These are phyloP conservation scores for Phialemonium atrogriseum DNA, from an alignment of 2,329 filamentous ascomycete genomes.

Conservation along the genomic window DNA sequence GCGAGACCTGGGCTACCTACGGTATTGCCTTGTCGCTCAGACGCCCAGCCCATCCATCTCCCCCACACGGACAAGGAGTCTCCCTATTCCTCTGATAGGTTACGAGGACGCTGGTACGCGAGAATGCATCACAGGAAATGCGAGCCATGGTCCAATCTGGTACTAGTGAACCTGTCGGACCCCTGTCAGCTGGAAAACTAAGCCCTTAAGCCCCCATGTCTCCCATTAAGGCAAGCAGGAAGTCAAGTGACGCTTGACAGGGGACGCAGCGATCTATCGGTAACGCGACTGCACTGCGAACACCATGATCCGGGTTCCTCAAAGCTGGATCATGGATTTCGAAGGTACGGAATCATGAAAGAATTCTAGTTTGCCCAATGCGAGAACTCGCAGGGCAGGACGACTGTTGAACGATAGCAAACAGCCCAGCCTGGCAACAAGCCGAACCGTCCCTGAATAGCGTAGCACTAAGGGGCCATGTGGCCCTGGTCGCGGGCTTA, in stretches of 20 bases:
- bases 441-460: too few relatives aligned
- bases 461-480: too few relatives aligned
- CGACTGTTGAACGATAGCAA: too few relatives aligned
- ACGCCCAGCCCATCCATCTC: neutral
- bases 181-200: constrained; percentile 14
- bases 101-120: constrained; percentile 1
- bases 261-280: neutral
- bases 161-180: neutral
- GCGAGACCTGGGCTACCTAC: too few relatives aligned
- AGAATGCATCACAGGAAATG: constrained; percentile 4
- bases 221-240: neutral
- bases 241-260: neutral
- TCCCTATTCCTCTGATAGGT: neutral
- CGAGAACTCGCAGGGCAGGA: too few relatives aligned
- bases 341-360: too few relatives aligned
- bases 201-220: neutral
- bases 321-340: too few relatives aligned
- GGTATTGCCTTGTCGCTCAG: too few relatives aligned
- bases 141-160: neutral
- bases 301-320: too few relatives aligned
- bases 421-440: too few relatives aligned
- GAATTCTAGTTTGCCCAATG: too few relatives aligned
- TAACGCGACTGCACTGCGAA: too few relatives aligned
- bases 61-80: neutral
- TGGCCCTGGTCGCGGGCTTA: neutral